These are phyloP conservation scores for Yamadazyma mexicana DNA, from an alignment of 1,139 yeast species.

Conservation along the genomic window DNA sequence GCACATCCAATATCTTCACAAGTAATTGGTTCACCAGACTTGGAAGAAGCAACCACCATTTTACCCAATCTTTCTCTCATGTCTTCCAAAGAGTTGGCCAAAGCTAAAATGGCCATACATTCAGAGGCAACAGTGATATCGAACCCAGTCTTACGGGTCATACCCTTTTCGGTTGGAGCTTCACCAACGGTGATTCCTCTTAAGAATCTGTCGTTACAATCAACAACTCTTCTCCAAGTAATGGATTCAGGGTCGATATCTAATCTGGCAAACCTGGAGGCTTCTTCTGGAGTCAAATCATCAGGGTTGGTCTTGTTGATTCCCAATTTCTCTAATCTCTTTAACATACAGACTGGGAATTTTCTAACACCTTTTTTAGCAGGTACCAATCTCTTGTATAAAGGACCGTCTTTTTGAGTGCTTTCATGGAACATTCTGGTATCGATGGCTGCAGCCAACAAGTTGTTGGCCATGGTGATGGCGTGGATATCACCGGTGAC, in stretches of 20 bases:
- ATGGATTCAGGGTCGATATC: conserved; percentile 93
- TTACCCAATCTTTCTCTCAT: conserved; percentile 88
- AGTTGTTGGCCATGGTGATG: conserved; percentile 90
- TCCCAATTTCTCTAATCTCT: conserved; percentile 78
- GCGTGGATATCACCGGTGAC: conserved; percentile 99
- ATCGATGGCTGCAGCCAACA: conserved; percentile 96
- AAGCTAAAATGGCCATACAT: conserved; percentile 97
- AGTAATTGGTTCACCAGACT: conserved; percentile 84
- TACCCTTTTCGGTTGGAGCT: conserved; percentile 94
- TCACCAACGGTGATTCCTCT: conserved; percentile 91
- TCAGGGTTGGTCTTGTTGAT: conserved; percentile 80
- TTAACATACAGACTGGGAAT: conserved; percentile 77
- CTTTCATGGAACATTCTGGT: conserved; percentile 96
- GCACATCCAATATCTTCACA: conserved; percentile 97
- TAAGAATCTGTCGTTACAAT: conserved; percentile 90
- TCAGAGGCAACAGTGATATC: conserved; percentile 97
- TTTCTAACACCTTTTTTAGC: conserved; percentile 78
- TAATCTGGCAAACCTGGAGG: conserved; percentile 73
- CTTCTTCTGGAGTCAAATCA: conserved; percentile 78
- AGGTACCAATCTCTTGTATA: conserved; percentile 87
- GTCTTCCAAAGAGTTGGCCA: conserved; percentile 77
- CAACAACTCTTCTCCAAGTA: conserved; percentile 96
- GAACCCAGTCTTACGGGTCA: conserved; percentile 86
- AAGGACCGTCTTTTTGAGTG: conserved; percentile 87
- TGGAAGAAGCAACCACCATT: conserved; percentile 86